phyloP scores from a whole-genome alignment of 805 yeast genomes.

The Brettanomyces custersianus region DNA sequence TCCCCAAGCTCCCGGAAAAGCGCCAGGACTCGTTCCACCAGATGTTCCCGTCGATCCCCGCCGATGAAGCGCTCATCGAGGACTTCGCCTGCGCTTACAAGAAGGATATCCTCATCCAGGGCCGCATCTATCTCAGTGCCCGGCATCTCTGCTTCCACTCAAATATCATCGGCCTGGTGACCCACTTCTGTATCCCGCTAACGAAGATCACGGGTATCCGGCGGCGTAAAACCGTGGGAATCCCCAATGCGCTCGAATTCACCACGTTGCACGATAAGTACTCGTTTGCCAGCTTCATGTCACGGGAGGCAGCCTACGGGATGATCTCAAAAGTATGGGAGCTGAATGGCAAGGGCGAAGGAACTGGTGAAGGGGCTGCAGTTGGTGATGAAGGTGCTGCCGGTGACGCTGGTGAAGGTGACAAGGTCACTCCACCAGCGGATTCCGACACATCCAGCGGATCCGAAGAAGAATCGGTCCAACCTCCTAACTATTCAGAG shows the following conservation, averaged over 20 bases:
- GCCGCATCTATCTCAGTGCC: constrained; percentile 51
- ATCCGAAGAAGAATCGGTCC: too few relatives aligned
- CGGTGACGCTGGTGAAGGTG: not conserved
- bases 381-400: constrained; percentile 1
- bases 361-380: constrained; percentile 2
- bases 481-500: too few relatives aligned
- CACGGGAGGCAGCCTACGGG: constrained; percentile 46
- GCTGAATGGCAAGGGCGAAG: constrained; percentile 20
- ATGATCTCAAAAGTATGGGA: constrained; percentile 58
- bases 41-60: constrained; percentile 43
- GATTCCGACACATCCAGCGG: not conserved
- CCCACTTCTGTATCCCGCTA: constrained; percentile 47
- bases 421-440: not conserved
- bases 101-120: constrained; percentile 64
- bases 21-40: constrained; percentile 54
- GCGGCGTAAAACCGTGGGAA: constrained; percentile 54
- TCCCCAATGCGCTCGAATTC: constrained; percentile 61
- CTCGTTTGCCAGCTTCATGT: constrained; percentile 55
- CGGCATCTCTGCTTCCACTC: constrained; percentile 54
- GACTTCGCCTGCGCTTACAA: constrained; percentile 56
- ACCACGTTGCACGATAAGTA: constrained; percentile 55
- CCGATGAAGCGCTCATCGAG: constrained; percentile 44
- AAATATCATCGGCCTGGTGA: constrained; percentile 59
- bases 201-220: constrained; percentile 56
- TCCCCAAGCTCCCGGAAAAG: constrained; percentile 28